Base-by-base conservation (phyloP, 495 filamentous ascomycete species). In the Lepraria neglecta region DNA sequence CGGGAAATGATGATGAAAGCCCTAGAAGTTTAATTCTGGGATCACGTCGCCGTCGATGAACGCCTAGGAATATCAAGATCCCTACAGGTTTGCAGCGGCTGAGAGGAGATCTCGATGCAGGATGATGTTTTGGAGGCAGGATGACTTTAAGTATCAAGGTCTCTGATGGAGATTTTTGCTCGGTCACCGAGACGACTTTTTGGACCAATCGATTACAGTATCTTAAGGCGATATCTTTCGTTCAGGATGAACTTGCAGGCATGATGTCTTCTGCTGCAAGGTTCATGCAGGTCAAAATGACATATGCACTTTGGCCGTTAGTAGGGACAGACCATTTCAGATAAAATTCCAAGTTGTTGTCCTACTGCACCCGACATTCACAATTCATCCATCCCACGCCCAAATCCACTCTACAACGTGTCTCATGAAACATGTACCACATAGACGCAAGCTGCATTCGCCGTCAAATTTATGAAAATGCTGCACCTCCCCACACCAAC, bases 381-480 rank as follows among this genome's bases (percentile, higher is more conserved):
- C 40, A 35, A 27, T 45, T 30, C 58, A 30, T 21, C 14, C 38
- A 38, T 11, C 27, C 35, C 51, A 11, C 51, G 33, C 24, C 47
- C 15, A 6, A 24, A 19, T 24, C 38, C 24, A 14, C 38, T 0
- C 38, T 44, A 30, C 58, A 28, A 35, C 12, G 35, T 52, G 15
- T 28, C 58, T 44, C 46, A 31, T 53, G 24, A 40, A 21, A n/a
- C 46, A 3, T 44, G 28, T 19, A 50, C 58, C 58, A n/a, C 58
- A 21, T 52, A 52, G 7, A 60, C 50, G 58, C 47, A 52, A 53
- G 15, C 50, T 42, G 27, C 17, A 28, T 19, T 14, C 51, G n/a
- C 51, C 51, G 19, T 54, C 51, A 54, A 54, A 21, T 21, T 54
- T 14, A 15, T 54, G 31, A n/a, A 38, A 35, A 33, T 54, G 51